Evolutionary conservation across 768 basidiomycete genomes (phyloP).

Genomic region (Hericium coralloides): DNA sequence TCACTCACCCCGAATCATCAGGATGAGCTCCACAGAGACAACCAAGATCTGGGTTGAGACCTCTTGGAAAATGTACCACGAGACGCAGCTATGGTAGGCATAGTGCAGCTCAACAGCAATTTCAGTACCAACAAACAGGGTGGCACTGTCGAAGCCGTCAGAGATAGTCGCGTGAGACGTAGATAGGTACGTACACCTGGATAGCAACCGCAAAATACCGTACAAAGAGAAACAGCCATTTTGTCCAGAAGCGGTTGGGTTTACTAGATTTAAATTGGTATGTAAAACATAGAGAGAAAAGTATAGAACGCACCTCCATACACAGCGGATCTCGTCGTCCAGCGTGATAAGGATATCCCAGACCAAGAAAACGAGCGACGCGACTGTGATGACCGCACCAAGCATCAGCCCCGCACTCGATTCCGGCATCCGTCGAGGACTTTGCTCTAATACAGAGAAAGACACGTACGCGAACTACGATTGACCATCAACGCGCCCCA

Average conservation of each 20-base stretch:
- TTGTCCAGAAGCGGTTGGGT: constrained; percentile 14
- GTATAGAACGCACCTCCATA: neutral
- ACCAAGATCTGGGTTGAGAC: constrained; percentile 10
- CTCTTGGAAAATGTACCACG: constrained; percentile 9
- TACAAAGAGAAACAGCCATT: constrained; percentile 20
- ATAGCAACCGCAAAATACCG: constrained; percentile 11
- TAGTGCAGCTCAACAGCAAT: constrained; percentile 10
- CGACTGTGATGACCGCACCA: neutral
- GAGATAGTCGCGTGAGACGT: neutral
- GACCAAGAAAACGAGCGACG: neutral
- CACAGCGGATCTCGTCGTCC: neutral
- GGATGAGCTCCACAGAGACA: constrained; percentile 16
- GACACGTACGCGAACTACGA: constrained; percentile 13
- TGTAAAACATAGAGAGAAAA: neutral
- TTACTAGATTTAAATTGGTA: constrained; percentile 10
- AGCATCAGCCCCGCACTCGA: no score
- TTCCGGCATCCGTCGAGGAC: no score
- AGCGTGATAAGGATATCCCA: constrained; percentile 3
- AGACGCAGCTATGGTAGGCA: constrained; percentile 11
- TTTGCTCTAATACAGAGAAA: neutral
- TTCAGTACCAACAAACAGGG: constrained; percentile 9
- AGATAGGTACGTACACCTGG: constrained; percentile 2
- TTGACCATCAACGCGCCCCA: neutral
- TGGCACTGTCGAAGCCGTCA: neutral
- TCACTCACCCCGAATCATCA: constrained; percentile 19